Conservation (phyloP, 805 yeast species). For the Myxozyma udenii region DNA sequence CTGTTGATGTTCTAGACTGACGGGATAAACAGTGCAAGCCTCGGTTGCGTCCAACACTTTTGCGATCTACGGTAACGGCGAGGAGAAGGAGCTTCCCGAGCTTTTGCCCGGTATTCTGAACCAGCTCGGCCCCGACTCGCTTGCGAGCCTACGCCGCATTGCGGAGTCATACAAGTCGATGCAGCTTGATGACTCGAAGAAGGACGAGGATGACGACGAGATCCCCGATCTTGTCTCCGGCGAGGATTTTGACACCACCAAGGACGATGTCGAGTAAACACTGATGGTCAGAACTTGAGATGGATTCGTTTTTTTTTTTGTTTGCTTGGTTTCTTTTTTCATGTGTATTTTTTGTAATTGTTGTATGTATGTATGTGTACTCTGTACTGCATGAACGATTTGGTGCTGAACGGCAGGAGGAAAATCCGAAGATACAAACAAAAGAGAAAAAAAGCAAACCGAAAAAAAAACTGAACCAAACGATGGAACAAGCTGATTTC, state of each 20-base stretch:
- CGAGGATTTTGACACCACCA: conserved; percentile 28
- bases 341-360: too few relatives aligned
- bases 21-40: conserved; percentile 63
- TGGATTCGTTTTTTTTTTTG: too few relatives aligned
- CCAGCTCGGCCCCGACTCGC: conserved; percentile 94
- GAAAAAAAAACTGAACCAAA: too few relatives aligned
- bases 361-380: too few relatives aligned
- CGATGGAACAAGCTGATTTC: too few relatives aligned
- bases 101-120: conserved; percentile 91
- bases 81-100: conserved; percentile 87
- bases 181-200: conserved; percentile 41
- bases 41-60: conserved; percentile 87
- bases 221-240: conserved; percentile 59
- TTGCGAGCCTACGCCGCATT: conserved; percentile 80
- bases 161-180: conserved; percentile 75
- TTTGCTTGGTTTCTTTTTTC: too few relatives aligned
- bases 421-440: too few relatives aligned
- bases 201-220: conserved; percentile 48
- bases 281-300: too few relatives aligned
- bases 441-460: too few relatives aligned
- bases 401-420: too few relatives aligned
- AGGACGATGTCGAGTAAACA: conserved; percentile 24
- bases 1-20: background rate
- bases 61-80: conserved; percentile 92
- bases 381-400: too few relatives aligned